Percentiles rank a stretch among this genome's conserved stretches.
Conservation (phyloP, 352 stramenopile species). For the Phytophthora crassamura region DNA sequence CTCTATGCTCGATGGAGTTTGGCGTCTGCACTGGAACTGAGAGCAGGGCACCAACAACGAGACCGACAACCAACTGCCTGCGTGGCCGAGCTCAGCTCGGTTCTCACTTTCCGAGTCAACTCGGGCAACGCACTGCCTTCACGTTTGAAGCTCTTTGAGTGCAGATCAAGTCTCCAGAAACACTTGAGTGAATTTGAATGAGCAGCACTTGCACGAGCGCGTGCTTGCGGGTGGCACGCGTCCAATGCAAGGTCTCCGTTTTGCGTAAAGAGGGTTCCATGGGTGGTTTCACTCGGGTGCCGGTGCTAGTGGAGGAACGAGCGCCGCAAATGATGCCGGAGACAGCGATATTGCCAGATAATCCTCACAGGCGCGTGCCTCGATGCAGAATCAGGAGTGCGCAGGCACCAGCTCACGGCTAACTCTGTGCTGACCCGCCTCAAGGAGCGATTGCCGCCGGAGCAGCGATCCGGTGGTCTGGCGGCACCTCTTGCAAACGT, state of each 20-base stretch:
- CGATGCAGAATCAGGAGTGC: not conserved
- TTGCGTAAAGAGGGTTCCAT: too few species aligned
- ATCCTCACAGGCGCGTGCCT: too few species aligned
- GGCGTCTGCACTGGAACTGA: too few species aligned
- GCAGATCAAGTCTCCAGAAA: not conserved
- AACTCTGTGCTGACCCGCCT: not conserved
- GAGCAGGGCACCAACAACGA: too few species aligned
- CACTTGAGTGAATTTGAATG: not conserved
- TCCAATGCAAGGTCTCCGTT: not conserved
- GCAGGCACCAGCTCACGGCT: not conserved
- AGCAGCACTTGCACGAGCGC: not conserved
- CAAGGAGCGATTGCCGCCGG: not conserved
- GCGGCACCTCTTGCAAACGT: not conserved
- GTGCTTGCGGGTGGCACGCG: not conserved
- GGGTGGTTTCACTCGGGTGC: not conserved
- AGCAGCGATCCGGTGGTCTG: not conserved
- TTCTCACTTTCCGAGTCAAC: conserved; percentile 18
- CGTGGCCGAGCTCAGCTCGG: too few species aligned
- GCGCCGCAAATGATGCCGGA: not conserved
- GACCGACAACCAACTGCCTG: too few species aligned
- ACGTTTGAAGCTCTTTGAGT: not conserved
- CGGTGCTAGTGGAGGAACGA: too few species aligned
- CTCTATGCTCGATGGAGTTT: too few species aligned
- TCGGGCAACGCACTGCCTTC: conserved; percentile 6
- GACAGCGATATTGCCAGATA: not conserved